Base-by-base conservation (phyloP, 2,329 filamentous ascomycete species). In the Ceratocystis alfenasii region DNA sequence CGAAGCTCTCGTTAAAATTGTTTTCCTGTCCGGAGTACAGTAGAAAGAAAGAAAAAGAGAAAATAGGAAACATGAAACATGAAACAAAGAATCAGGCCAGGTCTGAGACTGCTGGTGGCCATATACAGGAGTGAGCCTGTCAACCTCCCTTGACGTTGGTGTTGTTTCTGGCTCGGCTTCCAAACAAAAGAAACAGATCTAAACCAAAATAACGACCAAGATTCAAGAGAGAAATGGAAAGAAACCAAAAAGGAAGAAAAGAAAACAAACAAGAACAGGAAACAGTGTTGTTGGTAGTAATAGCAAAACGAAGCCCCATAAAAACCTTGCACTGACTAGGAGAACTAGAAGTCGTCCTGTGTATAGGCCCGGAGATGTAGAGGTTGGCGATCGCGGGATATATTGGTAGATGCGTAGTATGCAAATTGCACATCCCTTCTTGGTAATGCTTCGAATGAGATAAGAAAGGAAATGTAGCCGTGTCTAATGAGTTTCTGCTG, bases 81-180 rank as follows among this genome's bases (percentile, higher is more conserved):
- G 22, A 55, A 41, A 57, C 10, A 63, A 57, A 45, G 20, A 50
- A 57, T 48, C 20, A 66, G 44, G 44, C 50, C 36, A 59, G 30
- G 59, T 57, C 45, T 66, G 30, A 63, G 61, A 48, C 61, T 59
- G 46, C 61, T 63, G 61, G 61, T 48, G 61, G 61, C 61, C 22
- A 48, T 46, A 30, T 63, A 44, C 46, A 63, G 46, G 61, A 50
- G 46, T 28, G 41, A 63, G 48, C 61, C 28, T 30, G 46, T 22
- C 33, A 28, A 25, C 30, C 28, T 65, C 25, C 20, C 33, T 17
- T 46, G 10, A 33, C n/a, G 45, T 22, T 25, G 48, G 12, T 7
- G 48, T 25, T 25, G 48, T 28, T 53, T 25, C 1, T 53, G 48
- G 48, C 10, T n/a, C 22, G 12, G 48, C 48, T 53, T 25, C 48